Evolutionary conservation across 1,284 basidiomycete species (phyloP), one percentile per base, ranked within the genome.

Genomic region (Caloboletus firmus): DNA sequence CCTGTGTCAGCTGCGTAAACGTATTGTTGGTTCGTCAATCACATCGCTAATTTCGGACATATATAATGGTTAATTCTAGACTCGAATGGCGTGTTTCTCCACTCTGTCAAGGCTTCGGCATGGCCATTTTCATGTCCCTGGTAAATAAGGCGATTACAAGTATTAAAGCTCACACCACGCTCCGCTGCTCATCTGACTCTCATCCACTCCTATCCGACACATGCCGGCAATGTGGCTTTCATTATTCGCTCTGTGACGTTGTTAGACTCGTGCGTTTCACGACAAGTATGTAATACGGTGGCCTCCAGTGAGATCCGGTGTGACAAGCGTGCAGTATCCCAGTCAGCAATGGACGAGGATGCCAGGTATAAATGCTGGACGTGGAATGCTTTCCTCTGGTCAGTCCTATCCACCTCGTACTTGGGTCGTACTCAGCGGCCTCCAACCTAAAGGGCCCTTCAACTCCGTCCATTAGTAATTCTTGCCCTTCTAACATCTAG

Each of bases 301-400:
- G 40, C 26, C 8, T 8, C 3, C 26, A 26, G 26, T 26, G 26
- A 5, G 26, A 26, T 8, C 26, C 26, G 26, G 26, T 26, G 26
- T 26, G 26, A 26, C 26, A 28, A 28, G 26, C 6, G 26, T 28
- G 26, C 26, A 28, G 8, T 9, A 28, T 28, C 26, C 26, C 6
- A n/a, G n/a, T n/a, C 28, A 34, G n/a, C n/a, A 7, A 34, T 37
- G 9, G 48, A 43, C 37, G 60, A 48, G 51, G 47, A 44, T 15
- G 32, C 17, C 18, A 26, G 31, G 43, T 64, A 64, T 64, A 62
- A 64, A 64, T 36, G 18, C 32, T 37, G 18, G 48, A 37, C 22
- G n/a, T 24, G 13, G 15, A 36, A 41, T 2, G 31, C 15, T 10
- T 22, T 32, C 24, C 20, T 36, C 20, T 30, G 20, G 15, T 22